Base-by-base conservation (phyloP, 805 yeast genomes). In the Wickerhamomyces xylosicus region DNA sequence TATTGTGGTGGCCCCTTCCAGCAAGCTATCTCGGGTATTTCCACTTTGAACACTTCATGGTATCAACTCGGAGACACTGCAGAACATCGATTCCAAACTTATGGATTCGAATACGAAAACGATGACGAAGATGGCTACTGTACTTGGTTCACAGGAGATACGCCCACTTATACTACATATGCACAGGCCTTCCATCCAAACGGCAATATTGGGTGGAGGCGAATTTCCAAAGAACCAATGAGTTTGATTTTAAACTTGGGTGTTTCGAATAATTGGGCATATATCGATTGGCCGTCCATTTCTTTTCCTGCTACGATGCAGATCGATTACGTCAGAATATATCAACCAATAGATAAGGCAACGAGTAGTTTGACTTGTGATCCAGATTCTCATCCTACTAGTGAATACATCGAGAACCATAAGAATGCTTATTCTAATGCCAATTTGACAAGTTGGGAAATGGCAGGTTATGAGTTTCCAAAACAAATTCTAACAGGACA, bases 1-100 rank as follows among this genome's bases (percentile, higher is more conserved):
- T 69, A 65, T 45, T 56, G 70, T 11, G 77, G 77, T 8, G 72
- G 73, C 11, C 74, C 75, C 2, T 62, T 58, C 48, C 77, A 71
- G 48, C 70, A 71, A 47, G 73, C 74, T 17, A 61, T 71, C n/a
- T 63, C 72, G 4, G 71, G 62, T 3, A 62, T 66, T 14, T 61
- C 73, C 1, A 67, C 71, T 0, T 56, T 70, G 38, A 70, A 68
- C 47, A 51, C 52, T 5, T 48, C 64, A 0, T 71, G 77, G 77
- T 69, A 66, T 44, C 66, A 67, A 44, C 38, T 47, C 14, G 68
- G 69, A 5, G 60, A 51, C 11, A 48, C 49, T 17, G 16, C 31
- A 13, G 18, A 33, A 17, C 11, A 48, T 20, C 45, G 51, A 33
- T 71, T 52, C 56, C 77, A 71, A 48, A 59, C 50, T 35, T 71